Percentiles rank a stretch among this genome's conserved stretches.
Conservation (phyloP, 2,329 filamentous ascomycete species). For the Chaetomiaceae sp. region DNA sequence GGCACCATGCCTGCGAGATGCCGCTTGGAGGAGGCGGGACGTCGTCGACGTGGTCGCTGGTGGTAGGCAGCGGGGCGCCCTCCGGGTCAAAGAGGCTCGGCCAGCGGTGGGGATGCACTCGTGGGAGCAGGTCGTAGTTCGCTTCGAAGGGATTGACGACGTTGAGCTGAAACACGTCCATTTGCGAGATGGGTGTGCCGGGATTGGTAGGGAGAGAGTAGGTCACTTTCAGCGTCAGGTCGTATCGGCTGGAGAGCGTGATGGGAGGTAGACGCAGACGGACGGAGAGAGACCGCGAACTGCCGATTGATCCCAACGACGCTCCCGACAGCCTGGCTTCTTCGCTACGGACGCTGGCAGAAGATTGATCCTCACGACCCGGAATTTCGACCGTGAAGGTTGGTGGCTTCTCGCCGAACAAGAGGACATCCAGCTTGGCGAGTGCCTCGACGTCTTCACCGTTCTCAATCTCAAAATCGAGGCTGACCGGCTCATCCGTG, state of each 20-base stretch:
- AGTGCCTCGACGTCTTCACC: conserved; percentile 74
- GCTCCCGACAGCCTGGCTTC: conserved; percentile 40
- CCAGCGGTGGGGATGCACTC: conserved; percentile 73
- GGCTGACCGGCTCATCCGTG: conserved; percentile 66
- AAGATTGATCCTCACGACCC: conserved; percentile 19
- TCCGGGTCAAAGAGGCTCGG: conserved; percentile 74
- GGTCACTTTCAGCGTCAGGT: conserved; percentile 63
- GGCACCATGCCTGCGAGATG: conserved; percentile 72
- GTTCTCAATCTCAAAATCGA: conserved; percentile 69
- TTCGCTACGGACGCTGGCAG: conserved; percentile 28
- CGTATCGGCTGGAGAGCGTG: conserved; percentile 49
- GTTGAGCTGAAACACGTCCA: conserved; percentile 59
- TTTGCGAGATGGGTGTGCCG: conserved; percentile 74
- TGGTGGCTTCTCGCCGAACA: conserved; percentile 55
- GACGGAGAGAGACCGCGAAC: conserved; percentile 37
- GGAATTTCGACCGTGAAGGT: conserved; percentile 35
- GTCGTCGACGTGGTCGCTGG: conserved; percentile 28
- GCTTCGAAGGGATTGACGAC: conserved; percentile 84
- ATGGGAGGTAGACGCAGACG: conserved; percentile 46
- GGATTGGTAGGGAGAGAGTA: conserved; percentile 77
- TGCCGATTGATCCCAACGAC: conserved; percentile 42
- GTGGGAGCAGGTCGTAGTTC: conserved; percentile 79
- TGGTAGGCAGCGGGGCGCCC: conserved; percentile 32
- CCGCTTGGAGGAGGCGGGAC: conserved; percentile 41
- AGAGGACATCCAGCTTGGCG: conserved; percentile 61